phyloP scores from a whole-genome alignment of 1,284 basidiomycete species.

The Ceratobasidium sp. region DNA sequence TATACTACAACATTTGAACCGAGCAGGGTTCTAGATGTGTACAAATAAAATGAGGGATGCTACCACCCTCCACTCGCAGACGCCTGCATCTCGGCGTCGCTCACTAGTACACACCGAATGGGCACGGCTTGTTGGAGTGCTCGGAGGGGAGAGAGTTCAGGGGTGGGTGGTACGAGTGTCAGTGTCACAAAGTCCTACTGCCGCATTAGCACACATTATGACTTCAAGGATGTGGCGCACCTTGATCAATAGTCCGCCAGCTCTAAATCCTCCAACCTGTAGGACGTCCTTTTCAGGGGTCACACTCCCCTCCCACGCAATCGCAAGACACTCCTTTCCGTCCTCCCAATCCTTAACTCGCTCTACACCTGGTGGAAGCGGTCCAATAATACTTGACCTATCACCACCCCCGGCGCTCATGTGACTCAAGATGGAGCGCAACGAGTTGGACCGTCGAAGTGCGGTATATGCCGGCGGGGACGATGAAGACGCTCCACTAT shows the following conservation, averaged over 20 bases:
- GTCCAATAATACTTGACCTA: background rate
- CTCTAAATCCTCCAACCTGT: slow-evolving; percentile 40
- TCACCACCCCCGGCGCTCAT: slow-evolving; percentile 7
- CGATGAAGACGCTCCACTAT: background rate
- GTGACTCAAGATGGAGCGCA: slow-evolving; percentile 26
- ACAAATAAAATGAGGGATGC: too few relatives aligned
- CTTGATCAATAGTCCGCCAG: slow-evolving; percentile 40
- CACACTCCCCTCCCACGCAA: slow-evolving; percentile 42
- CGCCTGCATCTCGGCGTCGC: slow-evolving; percentile 32
- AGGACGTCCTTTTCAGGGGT: slow-evolving; percentile 37
- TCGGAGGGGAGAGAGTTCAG: slow-evolving; percentile 40
- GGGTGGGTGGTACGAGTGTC: slow-evolving; percentile 41
- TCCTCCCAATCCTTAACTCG: slow-evolving; percentile 13
- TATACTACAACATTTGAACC: too few relatives aligned
- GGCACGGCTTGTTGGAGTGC: slow-evolving; percentile 41
- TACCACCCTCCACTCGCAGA: slow-evolving; percentile 17
- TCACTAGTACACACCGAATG: slow-evolving; percentile 30
- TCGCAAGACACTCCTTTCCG: slow-evolving; percentile 27
- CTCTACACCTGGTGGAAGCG: slow-evolving; percentile 20
- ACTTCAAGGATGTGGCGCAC: slow-evolving; percentile 22
- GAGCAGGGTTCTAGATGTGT: too few relatives aligned
- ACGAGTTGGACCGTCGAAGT: slow-evolving; percentile 6
- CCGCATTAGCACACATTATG: background rate
- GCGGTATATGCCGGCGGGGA: slow-evolving; percentile 21
- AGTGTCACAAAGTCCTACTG: slow-evolving; percentile 42